phyloP scores from a whole-genome alignment of 2,329 filamentous ascomycete species.

The Incumbomyces lentus region DNA sequence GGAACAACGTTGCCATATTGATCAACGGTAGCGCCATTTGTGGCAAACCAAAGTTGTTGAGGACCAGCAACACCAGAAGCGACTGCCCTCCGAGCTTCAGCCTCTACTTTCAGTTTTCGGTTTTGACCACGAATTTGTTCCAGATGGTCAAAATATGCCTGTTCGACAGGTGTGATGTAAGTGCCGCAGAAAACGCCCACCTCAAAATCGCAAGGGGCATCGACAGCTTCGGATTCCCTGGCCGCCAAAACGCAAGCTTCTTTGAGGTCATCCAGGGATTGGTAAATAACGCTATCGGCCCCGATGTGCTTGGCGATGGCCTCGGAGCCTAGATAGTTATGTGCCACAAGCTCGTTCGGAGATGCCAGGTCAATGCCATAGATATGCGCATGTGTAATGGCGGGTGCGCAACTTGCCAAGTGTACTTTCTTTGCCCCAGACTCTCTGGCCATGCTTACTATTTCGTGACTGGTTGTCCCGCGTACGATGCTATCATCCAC shows the following conservation, averaged over 20 bases:
- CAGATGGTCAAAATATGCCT: constrained; percentile 73
- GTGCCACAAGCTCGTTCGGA: constrained; percentile 59
- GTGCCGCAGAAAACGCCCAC: constrained; percentile 84
- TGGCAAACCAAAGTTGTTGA: constrained; percentile 51
- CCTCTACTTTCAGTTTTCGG: constrained; percentile 55
- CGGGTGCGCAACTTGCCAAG: constrained; percentile 72
- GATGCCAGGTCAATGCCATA: constrained; percentile 71
- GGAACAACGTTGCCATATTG: constrained; percentile 48
- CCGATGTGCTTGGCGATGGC: constrained; percentile 59
- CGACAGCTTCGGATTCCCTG: constrained; percentile 41
- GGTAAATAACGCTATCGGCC: constrained; percentile 67
- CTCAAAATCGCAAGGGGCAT: constrained; percentile 58
- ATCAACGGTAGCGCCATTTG: constrained; percentile 50
- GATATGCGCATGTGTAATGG: constrained; percentile 77
- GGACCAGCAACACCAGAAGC: constrained; percentile 52
- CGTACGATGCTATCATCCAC: constrained; percentile 88
- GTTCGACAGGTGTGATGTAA: constrained; percentile 70
- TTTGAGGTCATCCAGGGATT: constrained; percentile 68
- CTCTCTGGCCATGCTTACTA: constrained; percentile 75
- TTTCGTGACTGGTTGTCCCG: constrained; percentile 70
- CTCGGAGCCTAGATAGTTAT: constrained; percentile 48
- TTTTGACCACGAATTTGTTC: constrained; percentile 61
- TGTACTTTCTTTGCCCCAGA: constrained; percentile 72
- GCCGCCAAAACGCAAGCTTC: constrained; percentile 65
- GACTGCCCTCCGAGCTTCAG: constrained; percentile 54